Percentiles rank a stretch among this genome's conserved stretches.
Conservation (phyloP, 1,284 basidiomycete species). For the Naganishia liquefaciens region DNA sequence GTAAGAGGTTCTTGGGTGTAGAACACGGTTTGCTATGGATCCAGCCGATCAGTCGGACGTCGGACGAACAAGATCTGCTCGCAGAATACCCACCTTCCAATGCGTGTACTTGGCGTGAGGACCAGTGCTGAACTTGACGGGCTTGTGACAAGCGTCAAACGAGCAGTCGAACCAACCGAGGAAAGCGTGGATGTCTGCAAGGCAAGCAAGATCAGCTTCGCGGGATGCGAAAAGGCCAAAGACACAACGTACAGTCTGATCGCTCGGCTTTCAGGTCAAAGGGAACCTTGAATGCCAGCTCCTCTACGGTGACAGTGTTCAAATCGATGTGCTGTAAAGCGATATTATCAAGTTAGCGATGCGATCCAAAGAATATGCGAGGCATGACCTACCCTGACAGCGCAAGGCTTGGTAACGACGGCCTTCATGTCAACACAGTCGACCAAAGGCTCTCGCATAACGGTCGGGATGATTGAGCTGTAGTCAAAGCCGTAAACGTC, state of each 20-base stretch:
- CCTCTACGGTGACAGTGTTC: constrained; percentile 89
- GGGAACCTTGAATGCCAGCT: constrained; percentile 78
- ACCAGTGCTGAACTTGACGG: constrained; percentile 90
- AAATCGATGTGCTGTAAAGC: constrained; percentile 79
- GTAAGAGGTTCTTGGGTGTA: constrained; percentile 76
- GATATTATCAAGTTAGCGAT: neutral
- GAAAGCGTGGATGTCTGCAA: constrained; percentile 93
- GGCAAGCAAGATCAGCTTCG: neutral
- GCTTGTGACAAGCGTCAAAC: constrained; percentile 96
- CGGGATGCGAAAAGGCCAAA: neutral
- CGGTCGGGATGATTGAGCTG: constrained; percentile 99
- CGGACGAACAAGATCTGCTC: constrained; percentile 43
- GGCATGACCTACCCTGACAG: constrained; percentile 66
- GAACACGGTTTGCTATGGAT: constrained; percentile 78
- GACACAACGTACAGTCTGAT: constrained; percentile 75
- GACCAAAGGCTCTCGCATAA: constrained; percentile 91
- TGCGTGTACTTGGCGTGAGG: constrained; percentile 96
- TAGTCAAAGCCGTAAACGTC: constrained; percentile 99
- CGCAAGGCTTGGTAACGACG: constrained; percentile 84
- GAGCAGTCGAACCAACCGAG: constrained; percentile 98
- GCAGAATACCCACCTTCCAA: constrained; percentile 68
- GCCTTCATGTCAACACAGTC: constrained; percentile 95
- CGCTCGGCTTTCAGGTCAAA: constrained; percentile 83
- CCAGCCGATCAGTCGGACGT: constrained; percentile 49
- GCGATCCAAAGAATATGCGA: neutral